These are phyloP conservation scores for Fusarium decemcellulare DNA, from an alignment of 2,329 filamentous ascomycete species.

Conservation along the genomic window DNA sequence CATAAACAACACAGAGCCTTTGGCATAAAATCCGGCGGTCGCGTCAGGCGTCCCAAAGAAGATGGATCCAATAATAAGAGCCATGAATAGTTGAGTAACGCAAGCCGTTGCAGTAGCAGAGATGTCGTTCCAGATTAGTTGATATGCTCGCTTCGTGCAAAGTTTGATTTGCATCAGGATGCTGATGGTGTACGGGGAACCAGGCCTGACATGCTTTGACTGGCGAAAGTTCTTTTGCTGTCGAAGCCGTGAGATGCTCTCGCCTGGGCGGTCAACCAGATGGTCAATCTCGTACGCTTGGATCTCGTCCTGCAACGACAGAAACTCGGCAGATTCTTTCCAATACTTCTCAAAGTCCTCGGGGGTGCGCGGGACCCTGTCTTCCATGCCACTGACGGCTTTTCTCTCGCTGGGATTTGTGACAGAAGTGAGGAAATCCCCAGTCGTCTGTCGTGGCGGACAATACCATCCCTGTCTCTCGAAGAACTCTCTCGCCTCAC, in stretches of 20 bases:
- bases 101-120: slow-evolving; percentile 62
- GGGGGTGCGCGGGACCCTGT: slow-evolving; percentile 74
- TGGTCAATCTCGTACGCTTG: slow-evolving; percentile 63
- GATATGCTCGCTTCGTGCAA: slow-evolving; percentile 65
- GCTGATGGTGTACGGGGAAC: slow-evolving; percentile 71
- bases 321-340: slow-evolving; percentile 61
- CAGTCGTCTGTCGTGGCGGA: slow-evolving; percentile 75
- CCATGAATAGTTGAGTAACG: slow-evolving; percentile 66
- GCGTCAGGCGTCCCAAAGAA: slow-evolving; percentile 67
- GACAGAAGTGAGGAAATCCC: slow-evolving; percentile 78
- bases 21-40: slow-evolving; percentile 66
- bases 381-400: slow-evolving; percentile 70
- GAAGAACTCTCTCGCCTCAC: slow-evolving; percentile 74
- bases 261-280: slow-evolving; percentile 57
- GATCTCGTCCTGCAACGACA: slow-evolving; percentile 62
- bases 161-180: slow-evolving; percentile 67
- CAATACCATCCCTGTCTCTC: slow-evolving; percentile 78
- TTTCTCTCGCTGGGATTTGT: slow-evolving; percentile 75
- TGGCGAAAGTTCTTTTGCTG: slow-evolving; percentile 66
- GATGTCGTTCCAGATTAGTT: slow-evolving; percentile 67
- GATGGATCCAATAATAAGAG: slow-evolving; percentile 73
- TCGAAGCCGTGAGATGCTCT: slow-evolving; percentile 58
- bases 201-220: slow-evolving; percentile 65
- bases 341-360: slow-evolving; percentile 75
- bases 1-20: slow-evolving; percentile 72